Evolutionary conservation across 2,329 filamentous ascomycete genomes (phyloP), one percentile per base, ranked within the genome.

Genomic region (Penicillium vulpinum): DNA sequence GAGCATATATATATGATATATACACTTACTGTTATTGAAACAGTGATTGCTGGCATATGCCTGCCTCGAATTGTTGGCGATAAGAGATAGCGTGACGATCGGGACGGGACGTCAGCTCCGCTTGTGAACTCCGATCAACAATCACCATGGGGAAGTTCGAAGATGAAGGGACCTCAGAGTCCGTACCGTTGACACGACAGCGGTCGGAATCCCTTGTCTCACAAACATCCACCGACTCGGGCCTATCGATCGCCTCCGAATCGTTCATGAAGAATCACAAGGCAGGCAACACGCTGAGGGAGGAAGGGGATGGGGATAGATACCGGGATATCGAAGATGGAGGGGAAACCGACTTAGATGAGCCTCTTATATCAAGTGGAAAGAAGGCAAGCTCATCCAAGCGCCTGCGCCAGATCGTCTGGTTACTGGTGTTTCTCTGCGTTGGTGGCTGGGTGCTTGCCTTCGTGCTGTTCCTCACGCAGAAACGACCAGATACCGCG

Each of bases 391-490:
- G 58, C 0, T 65, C 70, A 4, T 59, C 65, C 22, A 71, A 57
- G 59, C 71, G 72, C n/a, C 64, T 72, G 29, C 70, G 70, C 29
- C 70, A 70, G 36, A 55, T 75, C 39, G 63, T 80, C 39, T 79
- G 76, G 76, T 54, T 71, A 7, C 57, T 80, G 26, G 66, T 72
- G 8, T 47, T 72, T n/a, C 66, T 80, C 33, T 77, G 74, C 39
- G 51, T 79, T 29, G 73, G 73, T 15, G 77, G 77, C 46, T 81
- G 78, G 78, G 58, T 73, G n/a, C 61, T 79, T 44, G 75, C 77
- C 0, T 71, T 80, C 39, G 67, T 78, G 38, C 61, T 78, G 16
- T 79, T 81, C 55, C 57, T 80, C 51, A 65, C 69, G 4, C 68
- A 69, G 28, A 73, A 72, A 8, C 69, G 69, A 22, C 67, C 73